Percentiles rank a stretch among this genome's conserved stretches.
These are phyloP conservation scores for Candida sphagnicola DNA, from an alignment of 805 yeast species.

Conservation along the genomic window DNA sequence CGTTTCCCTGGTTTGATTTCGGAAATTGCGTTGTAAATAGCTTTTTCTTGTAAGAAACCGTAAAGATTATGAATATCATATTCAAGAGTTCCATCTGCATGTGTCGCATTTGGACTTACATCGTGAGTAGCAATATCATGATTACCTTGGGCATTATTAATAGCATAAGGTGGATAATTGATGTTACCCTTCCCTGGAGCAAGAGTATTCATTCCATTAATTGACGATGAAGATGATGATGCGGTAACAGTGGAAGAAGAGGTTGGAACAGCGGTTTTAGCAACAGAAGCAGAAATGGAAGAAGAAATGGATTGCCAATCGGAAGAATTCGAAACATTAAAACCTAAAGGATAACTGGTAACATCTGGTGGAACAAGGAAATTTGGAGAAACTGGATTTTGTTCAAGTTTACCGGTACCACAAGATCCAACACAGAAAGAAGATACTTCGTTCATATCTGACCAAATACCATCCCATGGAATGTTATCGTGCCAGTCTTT, in stretches of 20 bases:
- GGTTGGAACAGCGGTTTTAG: slow-evolving; percentile 12
- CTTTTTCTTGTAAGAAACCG: slow-evolving; percentile 19
- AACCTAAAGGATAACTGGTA: slow-evolving; percentile 14
- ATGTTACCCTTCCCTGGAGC: slow-evolving; percentile 24
- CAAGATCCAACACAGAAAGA: slow-evolving; percentile 31
- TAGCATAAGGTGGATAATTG: slow-evolving; percentile 31
- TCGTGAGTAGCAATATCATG: slow-evolving; percentile 20
- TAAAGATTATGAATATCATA: slow-evolving; percentile 23
- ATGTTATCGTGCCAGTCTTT: slow-evolving; percentile 16
- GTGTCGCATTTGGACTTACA: slow-evolving; percentile 26
- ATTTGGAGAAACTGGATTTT: slow-evolving; percentile 17
- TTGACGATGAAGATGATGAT: slow-evolving; percentile 9
- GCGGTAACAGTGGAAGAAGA: slow-evolving; percentile 6
- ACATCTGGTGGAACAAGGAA: slow-evolving; percentile 11
- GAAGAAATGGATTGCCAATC: slow-evolving; percentile 11
- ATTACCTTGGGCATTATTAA: slow-evolving; percentile 21
- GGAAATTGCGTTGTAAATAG: slow-evolving; percentile 15
- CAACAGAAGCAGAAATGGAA: slow-evolving; percentile 7
- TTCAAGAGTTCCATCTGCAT: slow-evolving; percentile 21
- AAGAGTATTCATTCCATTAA: slow-evolving; percentile 13
- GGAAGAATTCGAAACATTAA: slow-evolving; percentile 13
- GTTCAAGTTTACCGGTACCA: slow-evolving; percentile 14
- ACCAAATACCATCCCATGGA: slow-evolving; percentile 19
- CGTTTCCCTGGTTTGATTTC: slow-evolving; percentile 16
- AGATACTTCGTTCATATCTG: slow-evolving; percentile 24